Base-by-base conservation (phyloP, 2,329 filamentous ascomycete species). In the Cyclaneusma minus region DNA sequence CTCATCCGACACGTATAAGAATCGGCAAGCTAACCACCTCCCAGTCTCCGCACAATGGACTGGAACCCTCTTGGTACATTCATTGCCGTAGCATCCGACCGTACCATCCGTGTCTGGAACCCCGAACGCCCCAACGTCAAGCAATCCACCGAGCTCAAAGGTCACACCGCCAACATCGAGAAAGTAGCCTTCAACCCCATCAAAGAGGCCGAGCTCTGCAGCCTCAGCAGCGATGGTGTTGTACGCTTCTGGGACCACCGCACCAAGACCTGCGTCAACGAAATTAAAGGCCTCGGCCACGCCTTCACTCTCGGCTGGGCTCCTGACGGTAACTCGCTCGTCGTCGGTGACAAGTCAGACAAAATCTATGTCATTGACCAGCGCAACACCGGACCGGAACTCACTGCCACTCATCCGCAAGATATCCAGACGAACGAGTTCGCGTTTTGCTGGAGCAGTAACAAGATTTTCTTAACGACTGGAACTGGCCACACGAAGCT, bases 11-110 rank as follows among this genome's bases (percentile, higher is more conserved):
- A n/a, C n/a, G n/a, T n/a, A n/a, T n/a, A n/a, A n/a, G n/a, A n/a
- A n/a, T n/a, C n/a, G n/a, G n/a, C n/a, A n/a, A n/a, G n/a, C n/a
- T n/a, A n/a, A n/a, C n/a, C n/a, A n/a, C n/a, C n/a, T n/a, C n/a
- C n/a, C 21, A 83, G 76, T 35, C 62, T 91, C 30, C 72, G 80
- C 21, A 76, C 78, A 2, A 74, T 95, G 37, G 75, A 80, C 20
- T 95, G 87, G 87, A 93, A 87, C 37, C 81, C 85, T 0, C 60
- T 81, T 0, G 84, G 87, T 17, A 78, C 70, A 6, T 60, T 89
- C 32, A 72, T 95, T 33, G 87, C 87, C 1, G 91, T 85, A 1
- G 84, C 83, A 3, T 67, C 76, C 5, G 74, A 82, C 43, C 69
- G 66, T 38, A 78, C 67, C 6, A 52, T 87, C 28, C 70, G 80